Evolutionary conservation across 2,329 filamentous ascomycete species (phyloP).

Genomic region (Trichoderma afroharzianum): DNA sequence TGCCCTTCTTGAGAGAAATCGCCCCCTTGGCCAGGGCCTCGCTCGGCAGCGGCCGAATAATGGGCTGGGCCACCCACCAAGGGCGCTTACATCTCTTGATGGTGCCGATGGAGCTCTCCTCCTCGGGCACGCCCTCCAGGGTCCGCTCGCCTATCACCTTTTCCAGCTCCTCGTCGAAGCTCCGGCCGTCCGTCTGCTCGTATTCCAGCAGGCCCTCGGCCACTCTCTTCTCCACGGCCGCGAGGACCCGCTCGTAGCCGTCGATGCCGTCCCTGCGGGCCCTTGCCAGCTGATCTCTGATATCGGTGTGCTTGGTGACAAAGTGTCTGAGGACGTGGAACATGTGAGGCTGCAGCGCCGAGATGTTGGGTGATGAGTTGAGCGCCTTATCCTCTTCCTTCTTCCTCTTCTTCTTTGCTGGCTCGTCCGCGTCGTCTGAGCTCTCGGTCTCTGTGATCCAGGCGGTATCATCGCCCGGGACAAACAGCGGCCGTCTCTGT

Average conservation of each 20-base stretch:
- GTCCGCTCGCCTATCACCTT: conserved; percentile 26
- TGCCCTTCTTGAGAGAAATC: conserved; percentile 72
- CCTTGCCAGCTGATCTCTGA: conserved; percentile 78
- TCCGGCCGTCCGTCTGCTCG: conserved; percentile 48
- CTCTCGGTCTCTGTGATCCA: conserved; percentile 40
- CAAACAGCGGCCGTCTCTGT: conserved; percentile 65
- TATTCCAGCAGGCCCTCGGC: conserved; percentile 70
- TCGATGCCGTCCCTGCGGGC: conserved; percentile 66
- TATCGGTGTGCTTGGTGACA: conserved; percentile 73
- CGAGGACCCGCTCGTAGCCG: conserved; percentile 72
- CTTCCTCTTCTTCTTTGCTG: conserved; percentile 49
- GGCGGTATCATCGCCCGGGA: conserved; percentile 54
- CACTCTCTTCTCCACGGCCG: conserved; percentile 70
- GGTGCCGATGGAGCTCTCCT: conserved; percentile 61
- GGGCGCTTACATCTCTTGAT: conserved; percentile 73
- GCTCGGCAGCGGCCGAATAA: conserved; percentile 78
- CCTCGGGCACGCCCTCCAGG: conserved; percentile 38
- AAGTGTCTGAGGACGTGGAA: conserved; percentile 88
- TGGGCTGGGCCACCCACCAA: conserved; percentile 88
- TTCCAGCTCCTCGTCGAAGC: conserved; percentile 40
- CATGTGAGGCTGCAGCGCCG: conserved; percentile 82
- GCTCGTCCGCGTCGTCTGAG: conserved; percentile 41
- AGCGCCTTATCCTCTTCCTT: conserved; percentile 35
- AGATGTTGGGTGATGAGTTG: conserved; percentile 59
- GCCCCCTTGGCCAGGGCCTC: conserved; percentile 83